Evolutionary conservation across 106 monocot species (phyloP).

Genomic region (Dactylorhiza incarnata): DNA sequence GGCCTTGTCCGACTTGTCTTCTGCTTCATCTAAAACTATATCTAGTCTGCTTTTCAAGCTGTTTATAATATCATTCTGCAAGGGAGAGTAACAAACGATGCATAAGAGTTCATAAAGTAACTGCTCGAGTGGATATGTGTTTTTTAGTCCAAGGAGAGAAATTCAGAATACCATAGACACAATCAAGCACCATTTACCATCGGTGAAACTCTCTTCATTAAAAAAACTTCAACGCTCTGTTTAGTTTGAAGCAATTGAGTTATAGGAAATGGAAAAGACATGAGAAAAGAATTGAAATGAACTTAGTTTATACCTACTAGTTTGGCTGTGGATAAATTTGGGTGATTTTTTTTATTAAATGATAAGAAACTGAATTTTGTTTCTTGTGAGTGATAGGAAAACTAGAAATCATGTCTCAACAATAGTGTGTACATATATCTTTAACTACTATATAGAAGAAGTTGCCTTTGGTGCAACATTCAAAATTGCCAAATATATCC

Average conservation of each 20-base stretch:
- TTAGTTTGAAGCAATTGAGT: neutral
- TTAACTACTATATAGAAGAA: too few relatives aligned
- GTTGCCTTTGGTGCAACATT: too few relatives aligned
- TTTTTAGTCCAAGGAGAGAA: neutral
- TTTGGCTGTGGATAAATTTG: too few relatives aligned
- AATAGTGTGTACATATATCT: too few relatives aligned
- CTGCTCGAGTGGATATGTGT: neutral
- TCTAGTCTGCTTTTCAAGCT: conserved; percentile 69
- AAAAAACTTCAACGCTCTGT: neutral
- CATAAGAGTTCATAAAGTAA: neutral
- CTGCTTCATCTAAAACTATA: conserved; percentile 55
- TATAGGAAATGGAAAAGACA: neutral
- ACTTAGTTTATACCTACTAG: neutral
- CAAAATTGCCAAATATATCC: too few relatives aligned
- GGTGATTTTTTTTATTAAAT: too few relatives aligned
- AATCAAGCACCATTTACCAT: neutral
- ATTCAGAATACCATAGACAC: neutral
- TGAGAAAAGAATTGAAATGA: neutral
- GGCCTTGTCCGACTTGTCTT: conserved; percentile 18
- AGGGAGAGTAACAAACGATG: neutral
- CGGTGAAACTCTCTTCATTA: neutral
- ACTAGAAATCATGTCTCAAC: too few relatives aligned
- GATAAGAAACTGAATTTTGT: too few relatives aligned
- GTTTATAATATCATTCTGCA: conserved; percentile 57
- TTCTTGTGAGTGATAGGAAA: too few relatives aligned